Evolutionary conservation across 495 filamentous ascomycete genomes (phyloP).

Genomic region (Aspergillus bridgeri): DNA sequence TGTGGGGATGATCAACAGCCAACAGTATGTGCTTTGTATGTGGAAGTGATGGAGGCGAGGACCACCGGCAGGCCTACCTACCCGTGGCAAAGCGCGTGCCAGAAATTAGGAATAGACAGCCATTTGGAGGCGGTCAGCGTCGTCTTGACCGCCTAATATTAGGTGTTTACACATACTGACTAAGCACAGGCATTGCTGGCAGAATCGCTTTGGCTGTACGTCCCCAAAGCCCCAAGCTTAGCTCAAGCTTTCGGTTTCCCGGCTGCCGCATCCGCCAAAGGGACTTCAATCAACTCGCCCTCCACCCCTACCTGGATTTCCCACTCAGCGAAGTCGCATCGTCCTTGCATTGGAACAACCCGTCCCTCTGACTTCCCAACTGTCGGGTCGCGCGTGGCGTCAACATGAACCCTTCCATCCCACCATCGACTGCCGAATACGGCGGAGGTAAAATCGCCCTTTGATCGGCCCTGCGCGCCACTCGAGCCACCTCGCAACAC

Average conservation of each 20-base stretch:
- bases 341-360: not conserved
- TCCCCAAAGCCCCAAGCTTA: too few species aligned
- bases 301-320: not conserved
- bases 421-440: slow-evolving; percentile 67
- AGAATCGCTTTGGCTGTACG: too few species aligned
- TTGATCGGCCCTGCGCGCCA: slow-evolving; percentile 14
- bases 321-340: not conserved
- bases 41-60: too few species aligned
- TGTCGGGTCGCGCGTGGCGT: not conserved
- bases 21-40: too few species aligned
- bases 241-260: too few species aligned
- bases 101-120: too few species aligned
- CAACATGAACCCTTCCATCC: slow-evolving; percentile 47
- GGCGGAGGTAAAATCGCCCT: slow-evolving; percentile 67
- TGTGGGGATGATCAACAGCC: not conserved
- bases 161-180: too few species aligned
- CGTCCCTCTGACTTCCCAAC: not conserved
- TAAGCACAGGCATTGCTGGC: too few species aligned
- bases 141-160: too few species aligned
- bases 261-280: not conserved
- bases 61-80: not conserved
- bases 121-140: too few species aligned
- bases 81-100: too few species aligned
- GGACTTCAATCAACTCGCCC: not conserved
- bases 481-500: too few species aligned